Evolutionary conservation across 73 alveolate species (phyloP).

Genomic region (Durusdinium trenchii): DNA sequence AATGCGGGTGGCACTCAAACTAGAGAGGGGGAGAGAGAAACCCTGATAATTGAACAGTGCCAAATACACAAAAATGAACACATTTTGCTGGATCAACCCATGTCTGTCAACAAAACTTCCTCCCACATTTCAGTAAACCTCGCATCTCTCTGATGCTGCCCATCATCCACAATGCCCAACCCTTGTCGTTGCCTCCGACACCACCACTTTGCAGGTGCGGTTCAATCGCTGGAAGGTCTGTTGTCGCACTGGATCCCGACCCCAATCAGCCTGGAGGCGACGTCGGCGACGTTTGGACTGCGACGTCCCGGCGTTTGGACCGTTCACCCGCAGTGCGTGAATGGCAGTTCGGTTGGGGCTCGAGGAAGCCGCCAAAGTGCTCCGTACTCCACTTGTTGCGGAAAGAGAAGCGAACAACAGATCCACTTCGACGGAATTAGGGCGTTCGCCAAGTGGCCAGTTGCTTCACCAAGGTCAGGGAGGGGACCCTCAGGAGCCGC

Average conservation of each 20-base stretch:
- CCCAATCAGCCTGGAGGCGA: slow-evolving; percentile 74
- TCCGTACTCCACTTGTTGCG: neutral
- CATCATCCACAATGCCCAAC: neutral
- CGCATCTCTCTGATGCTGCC: neutral
- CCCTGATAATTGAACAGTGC: no score
- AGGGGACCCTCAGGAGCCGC: slow-evolving; percentile 72
- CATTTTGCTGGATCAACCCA: no score
- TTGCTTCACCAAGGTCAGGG: slow-evolving; percentile 53
- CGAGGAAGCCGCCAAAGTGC: no score
- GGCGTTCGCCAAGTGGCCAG: neutral
- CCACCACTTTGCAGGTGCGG: slow-evolving; percentile 79
- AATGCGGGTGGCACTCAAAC: no score
- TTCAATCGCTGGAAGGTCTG: slow-evolving; percentile 81
- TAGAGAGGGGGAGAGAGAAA: no score
- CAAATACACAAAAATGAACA: no score
- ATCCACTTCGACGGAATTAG: neutral
- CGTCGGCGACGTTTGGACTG: neutral
- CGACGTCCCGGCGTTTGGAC: neutral
- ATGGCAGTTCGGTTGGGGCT: no score
- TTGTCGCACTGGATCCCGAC: slow-evolving; percentile 64
- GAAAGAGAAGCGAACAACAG: neutral
- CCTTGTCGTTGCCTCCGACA: slow-evolving; percentile 6
- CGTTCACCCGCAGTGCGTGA: no score
- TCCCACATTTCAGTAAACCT: no score
- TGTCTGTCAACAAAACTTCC: no score